Conservation (phyloP, 78 protist genomes). For the Pigoraptor vietnamica region DNA sequence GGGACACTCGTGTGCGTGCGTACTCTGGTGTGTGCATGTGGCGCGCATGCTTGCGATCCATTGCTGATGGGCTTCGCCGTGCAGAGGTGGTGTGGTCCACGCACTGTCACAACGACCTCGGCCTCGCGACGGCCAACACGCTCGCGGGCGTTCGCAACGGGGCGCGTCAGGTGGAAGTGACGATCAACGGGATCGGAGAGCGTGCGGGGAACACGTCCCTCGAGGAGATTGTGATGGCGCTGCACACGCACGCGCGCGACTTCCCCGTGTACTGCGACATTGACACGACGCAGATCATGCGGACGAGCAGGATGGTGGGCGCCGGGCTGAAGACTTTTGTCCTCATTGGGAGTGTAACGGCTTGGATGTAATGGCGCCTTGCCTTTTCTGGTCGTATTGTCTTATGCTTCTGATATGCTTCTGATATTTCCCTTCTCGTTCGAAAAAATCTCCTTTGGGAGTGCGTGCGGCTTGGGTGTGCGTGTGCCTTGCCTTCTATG, state of each 20-base stretch:
- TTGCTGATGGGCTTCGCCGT: too few species aligned
- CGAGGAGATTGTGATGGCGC: slow-evolving; percentile 64
- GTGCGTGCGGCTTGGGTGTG: too few species aligned
- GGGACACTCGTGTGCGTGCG: too few species aligned
- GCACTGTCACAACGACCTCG: slow-evolving; percentile 72
- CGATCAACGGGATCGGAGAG: slow-evolving; percentile 62
- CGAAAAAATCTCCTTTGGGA: too few species aligned
- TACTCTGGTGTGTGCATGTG: too few species aligned
- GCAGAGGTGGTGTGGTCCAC: slow-evolving; percentile 40
- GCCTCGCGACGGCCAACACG: slow-evolving; percentile 61
- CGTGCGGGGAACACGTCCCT: slow-evolving; percentile 64
- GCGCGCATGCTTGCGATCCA: too few species aligned
- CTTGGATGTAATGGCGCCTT: background rate
- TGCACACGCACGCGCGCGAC: slow-evolving; percentile 24
- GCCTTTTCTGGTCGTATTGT: too few species aligned
- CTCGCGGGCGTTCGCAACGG: slow-evolving; percentile 42
- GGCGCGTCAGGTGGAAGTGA: slow-evolving; percentile 50
- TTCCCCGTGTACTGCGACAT: slow-evolving; percentile 20
- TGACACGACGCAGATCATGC: slow-evolving; percentile 34
- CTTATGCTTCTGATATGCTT: too few species aligned
- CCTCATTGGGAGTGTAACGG: too few species aligned
- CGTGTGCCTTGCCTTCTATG: background rate
- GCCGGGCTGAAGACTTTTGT: too few species aligned
- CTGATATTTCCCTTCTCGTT: too few species aligned
- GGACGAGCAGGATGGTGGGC: slow-evolving; percentile 8